Conservation (phyloP, 352 stramenopile genomes). For the Globisporangium perplexum region DNA sequence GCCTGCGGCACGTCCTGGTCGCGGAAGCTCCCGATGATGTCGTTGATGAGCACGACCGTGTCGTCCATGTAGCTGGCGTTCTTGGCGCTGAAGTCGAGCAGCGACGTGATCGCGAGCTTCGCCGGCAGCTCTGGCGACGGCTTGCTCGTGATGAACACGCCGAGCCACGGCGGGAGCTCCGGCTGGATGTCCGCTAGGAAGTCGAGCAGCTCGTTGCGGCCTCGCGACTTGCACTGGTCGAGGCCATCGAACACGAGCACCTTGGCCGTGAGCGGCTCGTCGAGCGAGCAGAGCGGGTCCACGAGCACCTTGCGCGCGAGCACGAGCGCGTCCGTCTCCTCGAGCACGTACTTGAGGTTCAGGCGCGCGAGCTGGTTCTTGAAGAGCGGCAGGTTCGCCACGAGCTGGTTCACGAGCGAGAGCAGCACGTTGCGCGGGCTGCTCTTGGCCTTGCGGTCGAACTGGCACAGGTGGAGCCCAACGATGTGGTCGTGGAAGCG, state of each 20-base stretch:
- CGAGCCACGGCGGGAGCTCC: slow-evolving; percentile 64
- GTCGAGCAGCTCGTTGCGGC: slow-evolving; percentile 61
- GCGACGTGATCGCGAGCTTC: slow-evolving; percentile 55
- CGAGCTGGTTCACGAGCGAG: slow-evolving; percentile 80
- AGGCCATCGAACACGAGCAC: slow-evolving; percentile 73
- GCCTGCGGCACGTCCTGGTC: slow-evolving; percentile 36
- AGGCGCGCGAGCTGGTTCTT: slow-evolving; percentile 79
- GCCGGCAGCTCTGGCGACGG: slow-evolving; percentile 50
- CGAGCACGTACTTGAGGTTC: slow-evolving; percentile 77
- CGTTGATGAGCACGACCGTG: slow-evolving; percentile 42
- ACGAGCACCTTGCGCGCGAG: slow-evolving; percentile 71
- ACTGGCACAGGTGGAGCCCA: slow-evolving; percentile 68
- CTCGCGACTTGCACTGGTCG: slow-evolving; percentile 50
- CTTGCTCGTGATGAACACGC: slow-evolving; percentile 67
- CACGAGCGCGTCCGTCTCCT: slow-evolving; percentile 63
- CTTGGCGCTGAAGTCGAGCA: slow-evolving; percentile 67
- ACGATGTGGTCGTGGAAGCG: slow-evolving; percentile 52
- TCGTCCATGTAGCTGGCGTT: slow-evolving; percentile 61
- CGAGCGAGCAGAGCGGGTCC: slow-evolving; percentile 61
- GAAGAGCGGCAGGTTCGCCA: slow-evolving; percentile 53
- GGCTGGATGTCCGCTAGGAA: slow-evolving; percentile 58
- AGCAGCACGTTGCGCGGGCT: slow-evolving; percentile 65
- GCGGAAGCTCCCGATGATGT: slow-evolving; percentile 48
- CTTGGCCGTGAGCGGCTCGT: slow-evolving; percentile 51
- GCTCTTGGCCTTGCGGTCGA: slow-evolving; percentile 72